Percentiles rank a stretch among this genome's conserved stretches.
Conservation (phyloP, 305 asterid species). For the Petunia hybrid region DNA sequence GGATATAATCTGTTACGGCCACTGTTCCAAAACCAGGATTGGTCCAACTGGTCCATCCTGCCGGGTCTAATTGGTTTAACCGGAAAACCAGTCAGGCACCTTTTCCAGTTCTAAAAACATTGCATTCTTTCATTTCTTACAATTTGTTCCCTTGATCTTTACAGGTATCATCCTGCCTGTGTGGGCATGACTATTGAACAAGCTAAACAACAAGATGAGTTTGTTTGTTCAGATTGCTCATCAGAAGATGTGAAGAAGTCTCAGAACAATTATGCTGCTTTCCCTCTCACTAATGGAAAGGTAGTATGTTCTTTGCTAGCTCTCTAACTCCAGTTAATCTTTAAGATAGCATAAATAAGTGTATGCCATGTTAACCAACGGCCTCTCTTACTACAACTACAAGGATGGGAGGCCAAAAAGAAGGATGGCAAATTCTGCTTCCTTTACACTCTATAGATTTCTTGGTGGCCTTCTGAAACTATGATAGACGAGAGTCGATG, state of each 20-base stretch:
- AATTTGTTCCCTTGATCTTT: slow-evolving; percentile 25
- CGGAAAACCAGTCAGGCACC: not conserved
- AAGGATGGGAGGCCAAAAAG: not conserved
- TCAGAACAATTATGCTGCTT: slow-evolving; percentile 16
- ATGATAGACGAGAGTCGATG: not conserved
- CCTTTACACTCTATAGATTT: not conserved
- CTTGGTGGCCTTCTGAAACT: slow-evolving; percentile 2
- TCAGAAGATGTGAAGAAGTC: slow-evolving; percentile 46
- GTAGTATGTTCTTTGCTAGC: slow-evolving; percentile 35
- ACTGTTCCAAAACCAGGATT: not conserved
- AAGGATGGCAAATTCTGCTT: not conserved
- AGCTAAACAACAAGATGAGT: slow-evolving; percentile 54
- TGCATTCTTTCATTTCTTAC: slow-evolving; percentile 1
- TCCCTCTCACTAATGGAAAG: slow-evolving; percentile 46
- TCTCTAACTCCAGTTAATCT: not conserved
- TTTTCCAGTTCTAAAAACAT: not conserved
- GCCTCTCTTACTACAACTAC: not conserved
- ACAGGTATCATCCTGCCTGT: slow-evolving; percentile 86
- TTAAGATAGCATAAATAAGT: not conserved
- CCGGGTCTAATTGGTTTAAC: not conserved
- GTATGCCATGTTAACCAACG: not conserved
- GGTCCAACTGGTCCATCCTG: not conserved
- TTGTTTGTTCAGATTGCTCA: slow-evolving; percentile 62
- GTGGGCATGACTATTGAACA: slow-evolving; percentile 60
- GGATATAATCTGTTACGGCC: not conserved